Conservation (phyloP, 306 rosid genomes). For the Citrullus amarus region DNA sequence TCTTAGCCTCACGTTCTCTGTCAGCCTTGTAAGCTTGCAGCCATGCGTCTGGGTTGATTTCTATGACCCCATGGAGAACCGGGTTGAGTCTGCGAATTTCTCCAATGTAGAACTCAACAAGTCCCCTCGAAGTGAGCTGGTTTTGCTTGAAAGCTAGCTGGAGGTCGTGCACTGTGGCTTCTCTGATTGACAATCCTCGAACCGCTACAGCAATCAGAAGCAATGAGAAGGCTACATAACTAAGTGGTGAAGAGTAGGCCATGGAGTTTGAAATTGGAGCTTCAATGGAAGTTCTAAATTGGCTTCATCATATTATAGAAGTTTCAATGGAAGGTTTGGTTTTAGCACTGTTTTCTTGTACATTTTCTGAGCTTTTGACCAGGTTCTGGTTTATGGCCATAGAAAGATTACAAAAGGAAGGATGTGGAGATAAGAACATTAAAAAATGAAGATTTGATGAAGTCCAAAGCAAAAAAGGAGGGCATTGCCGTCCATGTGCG, state of each 20-base stretch:
- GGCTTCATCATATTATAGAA: background rate
- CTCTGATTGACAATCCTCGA: conserved; percentile 12
- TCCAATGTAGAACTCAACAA: conserved; percentile 26
- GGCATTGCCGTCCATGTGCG: conserved; percentile 11
- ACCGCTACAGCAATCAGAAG: conserved; percentile 6
- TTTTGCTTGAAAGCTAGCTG: conserved; percentile 31
- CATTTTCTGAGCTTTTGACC: background rate
- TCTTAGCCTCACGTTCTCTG: conserved; percentile 19
- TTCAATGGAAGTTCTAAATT: background rate
- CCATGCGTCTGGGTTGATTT: conserved; percentile 42
- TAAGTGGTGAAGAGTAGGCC: conserved; percentile 11
- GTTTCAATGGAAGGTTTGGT: background rate
- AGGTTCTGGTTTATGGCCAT: background rate
- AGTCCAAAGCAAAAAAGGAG: background rate
- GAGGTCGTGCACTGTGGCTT: conserved; percentile 36
- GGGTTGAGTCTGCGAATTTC: conserved; percentile 33
- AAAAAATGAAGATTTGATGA: background rate
- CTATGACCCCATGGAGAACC: conserved; percentile 29
- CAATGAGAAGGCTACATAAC: conserved; percentile 6
- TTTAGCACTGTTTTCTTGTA: background rate
- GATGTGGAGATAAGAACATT: background rate
- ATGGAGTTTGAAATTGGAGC: background rate
- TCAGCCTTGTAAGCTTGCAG: conserved; percentile 37
- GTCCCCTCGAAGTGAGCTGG: conserved; percentile 25
- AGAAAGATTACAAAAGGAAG: background rate